Evolutionary conservation across 805 yeast species (phyloP).

Genomic region (Ogataea angusta): DNA sequence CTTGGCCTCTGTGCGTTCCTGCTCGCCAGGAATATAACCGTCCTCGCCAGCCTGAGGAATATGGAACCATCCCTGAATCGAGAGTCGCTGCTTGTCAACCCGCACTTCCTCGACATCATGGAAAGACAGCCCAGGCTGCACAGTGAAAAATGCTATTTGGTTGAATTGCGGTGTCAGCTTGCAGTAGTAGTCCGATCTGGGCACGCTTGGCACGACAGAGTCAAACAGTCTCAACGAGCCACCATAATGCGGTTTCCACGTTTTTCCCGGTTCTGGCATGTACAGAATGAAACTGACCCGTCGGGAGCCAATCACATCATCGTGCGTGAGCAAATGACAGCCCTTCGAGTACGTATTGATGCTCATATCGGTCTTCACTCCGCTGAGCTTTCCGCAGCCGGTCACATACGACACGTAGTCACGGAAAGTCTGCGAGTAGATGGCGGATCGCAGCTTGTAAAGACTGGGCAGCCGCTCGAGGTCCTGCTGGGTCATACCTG

Average conservation of each 20-base stretch:
- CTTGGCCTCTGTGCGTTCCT: conserved; percentile 68
- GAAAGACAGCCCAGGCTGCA: conserved; percentile 93
- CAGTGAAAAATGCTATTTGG: conserved; percentile 93
- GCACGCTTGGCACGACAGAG: conserved; percentile 84
- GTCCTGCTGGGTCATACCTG: conserved; percentile 79
- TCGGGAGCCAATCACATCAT: conserved; percentile 95
- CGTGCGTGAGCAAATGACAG: conserved; percentile 92
- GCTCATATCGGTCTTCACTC: conserved; percentile 88
- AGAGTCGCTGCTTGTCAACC: conserved; percentile 83
- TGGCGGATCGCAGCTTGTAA: conserved; percentile 76
- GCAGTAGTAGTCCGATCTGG: conserved; percentile 67
- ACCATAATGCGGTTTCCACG: conserved; percentile 91
- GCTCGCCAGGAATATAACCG: conserved; percentile 80
- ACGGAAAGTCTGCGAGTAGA: conserved; percentile 83
- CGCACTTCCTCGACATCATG: conserved; percentile 98
- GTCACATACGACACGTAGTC: conserved; percentile 74
- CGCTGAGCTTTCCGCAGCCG: conserved; percentile 85
- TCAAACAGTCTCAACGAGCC: conserved; percentile 88
- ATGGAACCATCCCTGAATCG: conserved; percentile 99
- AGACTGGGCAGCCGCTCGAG: conserved; percentile 69
- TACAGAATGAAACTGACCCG: conserved; percentile 90
- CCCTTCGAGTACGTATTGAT: conserved; percentile 89
- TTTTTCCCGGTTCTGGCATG: conserved; percentile 85
- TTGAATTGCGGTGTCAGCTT: conserved; percentile 89
- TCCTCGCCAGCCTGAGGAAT: conserved; percentile 92